Percentiles rank a stretch among this genome's conserved stretches.
Evolutionary conservation across 345 rosid species (phyloP).

Genomic region (Camelina neglecta): DNA sequence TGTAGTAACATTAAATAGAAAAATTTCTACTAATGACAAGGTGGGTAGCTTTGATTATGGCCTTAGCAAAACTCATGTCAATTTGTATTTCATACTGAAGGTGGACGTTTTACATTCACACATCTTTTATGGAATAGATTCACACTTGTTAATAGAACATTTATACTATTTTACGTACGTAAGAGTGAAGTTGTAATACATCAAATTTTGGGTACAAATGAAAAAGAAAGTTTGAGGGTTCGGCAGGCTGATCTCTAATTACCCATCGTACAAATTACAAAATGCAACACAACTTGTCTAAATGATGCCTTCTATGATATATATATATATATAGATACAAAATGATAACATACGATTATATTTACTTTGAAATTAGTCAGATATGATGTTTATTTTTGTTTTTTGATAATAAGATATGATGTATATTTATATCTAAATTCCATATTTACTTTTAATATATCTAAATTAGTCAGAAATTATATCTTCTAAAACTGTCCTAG

Average conservation of each 20-base stretch:
- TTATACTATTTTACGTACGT: constrained; percentile 17
- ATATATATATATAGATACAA: background rate
- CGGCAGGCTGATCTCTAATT: background rate
- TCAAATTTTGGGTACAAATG: constrained; percentile 15
- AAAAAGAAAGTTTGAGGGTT: constrained; percentile 16
- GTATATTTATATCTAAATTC: too few species aligned
- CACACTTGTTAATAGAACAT: constrained; percentile 32
- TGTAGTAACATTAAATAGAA: constrained; percentile 27
- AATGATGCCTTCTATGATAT: background rate
- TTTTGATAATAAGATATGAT: too few species aligned
- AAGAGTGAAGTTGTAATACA: constrained; percentile 1
- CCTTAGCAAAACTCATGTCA: constrained; percentile 10
- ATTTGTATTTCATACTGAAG: constrained; percentile 7
- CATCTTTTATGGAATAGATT: constrained; percentile 26
- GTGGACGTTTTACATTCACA: constrained; percentile 33
- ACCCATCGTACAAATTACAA: background rate
- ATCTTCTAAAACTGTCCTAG: background rate
- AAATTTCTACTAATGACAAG: constrained; percentile 26
- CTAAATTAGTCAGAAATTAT: too few species aligned
- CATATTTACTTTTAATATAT: too few species aligned
- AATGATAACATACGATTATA: background rate
- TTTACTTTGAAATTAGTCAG: background rate
- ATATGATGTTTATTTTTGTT: too few species aligned
- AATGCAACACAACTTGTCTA: background rate
- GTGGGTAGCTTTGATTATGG: constrained; percentile 25